Evolutionary conservation across 2,329 filamentous ascomycete genomes (phyloP), one percentile per base, ranked within the genome.

Genomic region (Pyrenochaeta sp.): DNA sequence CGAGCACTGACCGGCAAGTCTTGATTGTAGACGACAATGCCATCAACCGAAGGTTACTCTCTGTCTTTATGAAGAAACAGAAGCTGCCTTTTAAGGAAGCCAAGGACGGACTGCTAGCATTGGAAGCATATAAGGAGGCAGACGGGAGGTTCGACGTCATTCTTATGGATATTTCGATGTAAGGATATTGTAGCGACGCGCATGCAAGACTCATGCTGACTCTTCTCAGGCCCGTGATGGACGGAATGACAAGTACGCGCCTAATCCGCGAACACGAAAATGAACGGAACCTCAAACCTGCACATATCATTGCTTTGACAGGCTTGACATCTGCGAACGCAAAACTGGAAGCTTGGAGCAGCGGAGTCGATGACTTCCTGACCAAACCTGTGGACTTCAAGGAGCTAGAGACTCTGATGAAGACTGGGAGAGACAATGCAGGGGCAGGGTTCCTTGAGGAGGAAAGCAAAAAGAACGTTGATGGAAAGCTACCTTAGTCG

Each of bases 11-110:
- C 5, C 44, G 51, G 22, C 58, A 62, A 24, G 58, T 75, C 7
- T 66, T 78, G 0, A 66, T 78, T 1, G 72, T 75, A 0, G 76
- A 78, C 50, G 76, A 78, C 49, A 78, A 78, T 46, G 43, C 65
- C 1, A 68, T 78, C 28, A 78, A 78, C 34, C 59, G 75, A 7
- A 24, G 69, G 59, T 62, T 74, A 30, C 62, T 74, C 15, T 59
- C 56, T 13, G 62, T 66, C 0, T 73, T 71, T 52, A 51, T 71
- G 54, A 72, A 67, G 24, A 71, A 67, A 39, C 54, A 56, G 25
- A 61, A 61, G 7, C 48, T 67, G 2, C n/a, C 47, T 2, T 71
- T 61, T 56, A 37, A 52, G 10, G 64, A 69, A 58, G 69, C 71
- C 5, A 62, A 62, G 30, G 71, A 74, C 47, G 72, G 72, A 2